Base-by-base conservation (phyloP, 2,329 filamentous ascomycete genomes). In the Nigrospora sphaerica region DNA sequence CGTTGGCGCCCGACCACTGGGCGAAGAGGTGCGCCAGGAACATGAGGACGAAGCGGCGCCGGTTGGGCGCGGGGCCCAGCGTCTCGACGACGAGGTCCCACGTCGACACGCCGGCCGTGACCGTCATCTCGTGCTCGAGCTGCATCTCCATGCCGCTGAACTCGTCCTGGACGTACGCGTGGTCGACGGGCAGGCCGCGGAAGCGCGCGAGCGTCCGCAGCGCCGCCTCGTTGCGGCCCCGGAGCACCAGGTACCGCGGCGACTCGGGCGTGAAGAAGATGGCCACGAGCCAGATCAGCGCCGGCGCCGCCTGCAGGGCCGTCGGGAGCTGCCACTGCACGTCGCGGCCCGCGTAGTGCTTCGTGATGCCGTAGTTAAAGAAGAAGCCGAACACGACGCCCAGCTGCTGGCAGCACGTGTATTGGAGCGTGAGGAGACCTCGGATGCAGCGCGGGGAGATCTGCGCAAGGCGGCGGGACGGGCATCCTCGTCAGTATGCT, bases 51-150 rank as follows among this genome's bases (percentile, higher is more conserved):
- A 64, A 59, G 1, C 63, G 48, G 2, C 62, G 52, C 0, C 63
- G 39, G 43, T 63, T 63, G 1, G 52, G 45, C 14, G 60, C 32
- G 4, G 59, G 50, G 0, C 49, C 42, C 28, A 64, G 62, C 0
- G 61, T 67, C 45, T 70, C 65, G 39, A 62, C 64, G 17, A 64
- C 45, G 1, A 67, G 49, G 33, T 63, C 59, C 41, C 57, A 57
- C 4, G 57, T 54, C 16, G 40, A 55, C 2, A 61, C 59, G 10
- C 60, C 64, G 0, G 60, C 51, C 2, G 63, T 57, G 5, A 61
- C 53, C 46, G 68, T 65, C 13, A 60, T 57, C 46, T 69, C 64
- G 11, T 58, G 58, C 3, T 64, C 57, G 0, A 67, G 50, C 44
- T 64, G 58, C 0, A 50, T 45, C 34, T 67, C 58, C 16, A 68